Evolutionary conservation across 116 monocot species (phyloP), one percentile per base, ranked within the genome.

Genomic region (Dioscorea cayenensis): DNA sequence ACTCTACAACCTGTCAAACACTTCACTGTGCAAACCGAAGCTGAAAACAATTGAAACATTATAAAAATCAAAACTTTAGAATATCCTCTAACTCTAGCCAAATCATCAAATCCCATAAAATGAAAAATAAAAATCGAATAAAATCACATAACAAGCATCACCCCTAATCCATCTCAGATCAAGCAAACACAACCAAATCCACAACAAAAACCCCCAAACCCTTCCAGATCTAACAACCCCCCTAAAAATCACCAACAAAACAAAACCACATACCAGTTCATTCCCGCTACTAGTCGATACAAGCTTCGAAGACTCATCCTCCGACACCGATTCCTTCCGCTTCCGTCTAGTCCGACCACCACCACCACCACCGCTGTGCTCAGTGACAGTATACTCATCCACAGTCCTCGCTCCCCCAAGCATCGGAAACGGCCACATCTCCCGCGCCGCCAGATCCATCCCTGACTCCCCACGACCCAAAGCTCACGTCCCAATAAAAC

Each of bases 231-330:
- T n/a, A 66, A 19, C 29, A 66, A 3, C 66, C 38, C 0, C 22
- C 0, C 28, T 10, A 37, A 1, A 4, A 18, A 37, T n/a, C 19
- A 66, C 25, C 27, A 29, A 52, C 10, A 67, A 29, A 52, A 51
- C 19, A 64, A 43, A 43, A 22, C 10, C 66, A 20, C 6, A 21
- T 69, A 87, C 89, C 79, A 77, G 62, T 37, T 80, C 86, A 63
- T 79, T 72, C 59, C 72, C 81, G 58, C 79, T 79, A 67, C 81
- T 84, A 25, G 77, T 82, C 49, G 84, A 82, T 50, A 71, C 80
- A 70, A 78, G 72, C 86, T 76, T 89, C 25, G 92, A 89, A 0
- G 86, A 89, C 43, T 86, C 92, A 36, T 88, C 88, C 77, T 86
- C 88, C 8, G 79, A 71, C 19, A 50, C 66, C 6, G 67, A 5